These are phyloP conservation scores for Phialophora tarda DNA, from an alignment of 2,329 filamentous ascomycete genomes.

Conservation along the genomic window DNA sequence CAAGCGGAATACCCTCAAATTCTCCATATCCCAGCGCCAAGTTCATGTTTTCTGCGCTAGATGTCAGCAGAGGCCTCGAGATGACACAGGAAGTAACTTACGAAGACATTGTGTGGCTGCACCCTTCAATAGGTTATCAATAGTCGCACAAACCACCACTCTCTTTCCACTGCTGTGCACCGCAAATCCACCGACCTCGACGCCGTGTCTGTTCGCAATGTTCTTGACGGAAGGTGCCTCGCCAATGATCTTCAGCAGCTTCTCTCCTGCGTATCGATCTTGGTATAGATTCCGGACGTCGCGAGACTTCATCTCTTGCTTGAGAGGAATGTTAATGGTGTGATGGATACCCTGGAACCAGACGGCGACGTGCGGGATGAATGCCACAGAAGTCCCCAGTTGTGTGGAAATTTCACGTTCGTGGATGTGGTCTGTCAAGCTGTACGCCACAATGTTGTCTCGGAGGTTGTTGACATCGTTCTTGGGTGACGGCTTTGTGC, in stretches of 20 bases:
- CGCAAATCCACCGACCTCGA: conserved; percentile 95
- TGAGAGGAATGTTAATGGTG: conserved; percentile 87
- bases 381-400: conserved; percentile 75
- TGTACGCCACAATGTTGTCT: conserved; percentile 90
- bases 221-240: conserved; percentile 85
- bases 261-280: conserved; percentile 93
- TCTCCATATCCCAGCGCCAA: conserved; percentile 85
- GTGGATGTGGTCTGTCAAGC: conserved; percentile 90
- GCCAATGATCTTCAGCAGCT: conserved; percentile 88
- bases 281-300: conserved; percentile 95
- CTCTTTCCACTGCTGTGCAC: conserved; percentile 87
- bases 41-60: conserved; percentile 81
- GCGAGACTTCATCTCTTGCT: conserved; percentile 83
- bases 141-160: conserved; percentile 91
- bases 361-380: conserved; percentile 91
- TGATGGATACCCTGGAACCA: conserved; percentile 98
- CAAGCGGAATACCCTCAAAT: conserved; percentile 80
- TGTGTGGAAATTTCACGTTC: conserved; percentile 86
- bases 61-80: conserved; percentile 17
- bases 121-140: conserved; percentile 93
- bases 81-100: conserved; percentile 58
- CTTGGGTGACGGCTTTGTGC: conserved; percentile 91
- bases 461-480: conserved; percentile 84
- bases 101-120: conserved; percentile 90
- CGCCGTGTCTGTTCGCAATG: conserved; percentile 82